phyloP scores from a whole-genome alignment of 441 rosid species.

The Euphorbia celastroides region DNA sequence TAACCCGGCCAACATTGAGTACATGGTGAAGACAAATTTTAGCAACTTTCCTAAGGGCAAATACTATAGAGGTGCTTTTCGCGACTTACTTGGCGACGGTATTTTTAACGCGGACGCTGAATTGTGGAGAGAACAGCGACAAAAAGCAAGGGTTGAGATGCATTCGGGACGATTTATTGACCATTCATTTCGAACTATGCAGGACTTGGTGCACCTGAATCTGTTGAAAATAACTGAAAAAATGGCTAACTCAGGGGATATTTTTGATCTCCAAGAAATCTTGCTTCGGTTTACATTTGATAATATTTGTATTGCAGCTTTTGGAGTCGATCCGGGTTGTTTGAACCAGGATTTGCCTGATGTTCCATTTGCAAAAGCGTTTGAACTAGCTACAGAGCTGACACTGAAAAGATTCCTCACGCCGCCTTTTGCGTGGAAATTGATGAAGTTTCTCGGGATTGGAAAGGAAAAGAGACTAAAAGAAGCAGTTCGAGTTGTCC shows the following conservation, averaged over 20 bases:
- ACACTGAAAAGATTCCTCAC: slow-evolving; percentile 49
- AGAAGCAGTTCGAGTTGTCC: slow-evolving; percentile 49
- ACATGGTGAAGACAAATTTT: slow-evolving; percentile 61
- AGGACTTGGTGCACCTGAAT: slow-evolving; percentile 47
- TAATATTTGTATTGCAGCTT: slow-evolving; percentile 56
- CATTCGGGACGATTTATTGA: slow-evolving; percentile 49
- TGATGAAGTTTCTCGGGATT: slow-evolving; percentile 45
- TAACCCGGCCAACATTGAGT: slow-evolving; percentile 52
- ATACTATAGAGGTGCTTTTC: slow-evolving; percentile 51
- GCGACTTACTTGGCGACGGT: slow-evolving; percentile 62
- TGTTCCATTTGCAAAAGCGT: slow-evolving; percentile 68
- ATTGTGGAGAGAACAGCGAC: slow-evolving; percentile 64
- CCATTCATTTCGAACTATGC: slow-evolving; percentile 43
- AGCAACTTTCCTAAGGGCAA: slow-evolving; percentile 67
- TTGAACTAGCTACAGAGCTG: slow-evolving; percentile 70
- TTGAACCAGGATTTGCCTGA: slow-evolving; percentile 48
- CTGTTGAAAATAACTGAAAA: slow-evolving; percentile 43
- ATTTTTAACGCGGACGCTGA: slow-evolving; percentile 59
- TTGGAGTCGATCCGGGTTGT: slow-evolving; percentile 70
- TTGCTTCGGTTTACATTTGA: slow-evolving; percentile 68
- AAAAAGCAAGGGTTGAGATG: slow-evolving; percentile 45
- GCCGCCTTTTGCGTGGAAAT: slow-evolving; percentile 61
- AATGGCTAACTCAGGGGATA: slow-evolving; percentile 28
- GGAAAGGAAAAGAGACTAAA: slow-evolving; percentile 57
- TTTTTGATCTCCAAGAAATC: slow-evolving; percentile 64